A percentile compares a stretch with the other conserved stretches of the same genome.
These are phyloP conservation scores for Apiotrichum porosum DNA, from an alignment of 1,284 basidiomycete species.

Conservation along the genomic window DNA sequence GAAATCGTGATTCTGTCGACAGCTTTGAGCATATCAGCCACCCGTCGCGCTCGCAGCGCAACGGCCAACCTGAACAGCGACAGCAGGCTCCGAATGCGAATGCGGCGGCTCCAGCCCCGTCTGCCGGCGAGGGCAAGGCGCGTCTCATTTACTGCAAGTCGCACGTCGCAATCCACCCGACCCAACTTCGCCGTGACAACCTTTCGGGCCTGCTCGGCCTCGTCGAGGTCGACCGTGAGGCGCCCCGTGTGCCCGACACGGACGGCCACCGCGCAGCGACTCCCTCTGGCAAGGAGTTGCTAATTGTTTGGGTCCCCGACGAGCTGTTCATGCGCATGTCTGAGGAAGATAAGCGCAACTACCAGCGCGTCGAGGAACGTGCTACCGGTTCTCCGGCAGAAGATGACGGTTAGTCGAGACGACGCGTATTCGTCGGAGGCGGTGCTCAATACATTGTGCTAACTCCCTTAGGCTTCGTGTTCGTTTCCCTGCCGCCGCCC, in stretches of 20 bases:
- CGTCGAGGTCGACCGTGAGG: constrained; percentile 57
- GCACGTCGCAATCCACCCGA: constrained; percentile 91
- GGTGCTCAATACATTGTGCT: neutral
- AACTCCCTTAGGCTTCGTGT: constrained; percentile 37
- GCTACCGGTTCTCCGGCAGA: constrained; percentile 15
- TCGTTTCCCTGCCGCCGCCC: constrained; percentile 42
- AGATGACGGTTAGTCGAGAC: constrained; percentile 36
- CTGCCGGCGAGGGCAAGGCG: constrained; percentile 26
- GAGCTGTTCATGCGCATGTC: constrained; percentile 42
- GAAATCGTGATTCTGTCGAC: neutral
- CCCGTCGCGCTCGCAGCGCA: neutral
- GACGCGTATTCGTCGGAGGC: too few species aligned
- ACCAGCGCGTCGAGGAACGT: constrained; percentile 31
- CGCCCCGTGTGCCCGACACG: constrained; percentile 6
- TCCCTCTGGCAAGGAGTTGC: constrained; percentile 23
- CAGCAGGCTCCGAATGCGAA: neutral
- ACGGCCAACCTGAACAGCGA: neutral
- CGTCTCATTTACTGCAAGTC: constrained; percentile 76
- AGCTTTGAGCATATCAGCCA: constrained; percentile 10
- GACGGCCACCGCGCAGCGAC: neutral
- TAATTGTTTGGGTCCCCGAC: constrained; percentile 46
- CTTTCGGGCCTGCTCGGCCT: constrained; percentile 86
- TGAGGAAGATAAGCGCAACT: constrained; percentile 38
- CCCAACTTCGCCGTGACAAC: constrained; percentile 84
- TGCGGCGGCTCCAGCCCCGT: too few species aligned